Base-by-base conservation (phyloP, 805 yeast genomes). In the Schizosaccharomyces cryophilus region DNA sequence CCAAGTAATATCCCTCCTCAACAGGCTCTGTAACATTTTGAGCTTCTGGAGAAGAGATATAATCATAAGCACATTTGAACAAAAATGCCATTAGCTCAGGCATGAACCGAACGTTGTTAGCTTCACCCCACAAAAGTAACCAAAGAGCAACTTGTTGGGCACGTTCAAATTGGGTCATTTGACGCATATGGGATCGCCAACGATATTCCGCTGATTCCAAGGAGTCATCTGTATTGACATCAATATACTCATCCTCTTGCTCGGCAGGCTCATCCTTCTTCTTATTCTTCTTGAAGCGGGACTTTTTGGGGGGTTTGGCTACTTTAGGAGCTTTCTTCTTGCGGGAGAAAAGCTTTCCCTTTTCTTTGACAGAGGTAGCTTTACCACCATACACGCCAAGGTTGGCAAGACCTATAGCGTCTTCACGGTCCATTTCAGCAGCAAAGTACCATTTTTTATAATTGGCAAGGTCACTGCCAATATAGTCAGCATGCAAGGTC, bases 21-120 rank as follows among this genome's bases (percentile, higher is more conserved):
- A 70, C 70, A 15, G 70, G 71, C 68, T 72, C 71, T 66, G 68
- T 66, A 71, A 73, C 82, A 73, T 86, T 88, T 76, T 86, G 94
- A 74, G 96, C 88, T 69, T 85, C 82, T 61, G 95, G 94, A 61
- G 95, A 86, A 64, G 80, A 74, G 70, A 87, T 77, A 74, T 93
- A 89, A 73, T 93, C 98, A 66, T 79, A 78, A 62, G 96, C 95
- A 72, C 95, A 86, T 77, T 94, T 90, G 80, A 82, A 94, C 69
- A 93, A 83, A 79, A 85, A 93, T 79, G 96, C 87, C 64, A 93
- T 75, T 74, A 85, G 79, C 77, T 88, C 96, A 26, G 85, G 78
- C 62, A 93, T 84, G 75, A 93, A 93, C 74, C 99, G 85, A 63
- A 90, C 95, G 68, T 81, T 84, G 69, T 82, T 83, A 5, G 88